These are phyloP conservation scores for Stephania yunnanensis DNA, from an alignment of 164 flowering plant species.

Conservation along the genomic window DNA sequence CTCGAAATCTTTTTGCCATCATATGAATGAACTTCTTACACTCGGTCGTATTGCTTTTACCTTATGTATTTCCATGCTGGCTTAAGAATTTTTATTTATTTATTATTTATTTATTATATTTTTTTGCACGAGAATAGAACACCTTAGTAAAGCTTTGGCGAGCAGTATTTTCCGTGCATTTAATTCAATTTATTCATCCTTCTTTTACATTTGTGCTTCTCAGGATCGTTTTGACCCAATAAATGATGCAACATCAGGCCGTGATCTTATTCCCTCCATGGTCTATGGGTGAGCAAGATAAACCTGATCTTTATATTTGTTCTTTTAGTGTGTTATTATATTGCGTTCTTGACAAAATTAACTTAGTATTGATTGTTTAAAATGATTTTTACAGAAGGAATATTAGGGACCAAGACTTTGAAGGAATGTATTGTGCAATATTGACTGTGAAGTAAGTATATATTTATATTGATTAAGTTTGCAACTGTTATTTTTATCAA, in stretches of 20 bases:
- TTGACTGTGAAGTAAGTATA: slow-evolving; percentile 63
- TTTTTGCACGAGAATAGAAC: neutral
- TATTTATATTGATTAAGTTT: neutral
- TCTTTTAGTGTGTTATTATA: neutral
- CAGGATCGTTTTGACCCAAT: slow-evolving; percentile 75
- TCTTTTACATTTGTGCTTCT: slow-evolving; percentile 7
- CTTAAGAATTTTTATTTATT: neutral
- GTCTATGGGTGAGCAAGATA: slow-evolving; percentile 65
- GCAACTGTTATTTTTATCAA: neutral
- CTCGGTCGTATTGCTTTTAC: neutral
- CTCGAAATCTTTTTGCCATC: neutral
- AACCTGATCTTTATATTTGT: neutral
- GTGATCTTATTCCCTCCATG: slow-evolving; percentile 81
- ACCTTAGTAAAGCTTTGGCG: neutral
- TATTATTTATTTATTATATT: too few species aligned
- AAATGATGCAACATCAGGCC: slow-evolving; percentile 36
- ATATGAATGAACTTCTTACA: neutral
- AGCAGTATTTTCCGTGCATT: neutral
- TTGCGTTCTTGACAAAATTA: neutral
- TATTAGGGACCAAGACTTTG: slow-evolving; percentile 53
- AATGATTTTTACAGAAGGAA: slow-evolving; percentile 37
- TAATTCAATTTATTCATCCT: too few species aligned
- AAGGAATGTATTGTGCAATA: slow-evolving; percentile 79
- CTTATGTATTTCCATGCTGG: neutral
- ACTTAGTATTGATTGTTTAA: neutral